Evolutionary conservation across 208 protist species (phyloP), one percentile per base, ranked within the genome.

Genomic region (Wallacemonas sp.): DNA sequence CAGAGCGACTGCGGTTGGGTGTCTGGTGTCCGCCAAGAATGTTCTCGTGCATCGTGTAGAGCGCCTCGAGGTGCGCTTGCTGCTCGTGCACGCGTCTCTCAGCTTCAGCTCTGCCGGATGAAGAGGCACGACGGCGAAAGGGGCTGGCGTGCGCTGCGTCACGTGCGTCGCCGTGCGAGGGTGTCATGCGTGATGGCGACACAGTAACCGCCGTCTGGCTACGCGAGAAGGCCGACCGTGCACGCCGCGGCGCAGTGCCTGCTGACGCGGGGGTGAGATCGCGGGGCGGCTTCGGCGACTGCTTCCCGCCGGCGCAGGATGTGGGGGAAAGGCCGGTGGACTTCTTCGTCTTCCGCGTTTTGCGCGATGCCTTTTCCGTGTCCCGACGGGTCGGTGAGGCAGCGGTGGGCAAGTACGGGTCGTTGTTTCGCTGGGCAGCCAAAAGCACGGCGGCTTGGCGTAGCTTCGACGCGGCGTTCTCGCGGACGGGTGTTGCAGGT

Each of bases 401-500:
- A n/a, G 8, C 38, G 37, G 32, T 19, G 29, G 55, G 50, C 12
- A 57, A 32, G 21, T 57, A 57, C 29, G 50, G 50, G 24, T 57
- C 50, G 30, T 17, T 8, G 30, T 57, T 57, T 6, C 32, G 9
- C 30, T 57, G 50, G 12, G 50, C 32, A 0, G 50, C 50, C 50
- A 27, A 32, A 8, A 39, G 50, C 30, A 46, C 55, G 22, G 60
- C 62, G 29, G 63, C 50, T 19, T 57, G 32, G 36, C 63, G 69
- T 55, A 69, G 63, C 39, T 30, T 41, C 6, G 61, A 63, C 13
- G 62, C 69, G 19, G 61, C 64, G 70, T 73, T 76, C 55, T 29
- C 67, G 62, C 75, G 75, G 0, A 65, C 61, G 41, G 68, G 50
- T 9, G 50, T 57, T 5, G n/a, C 27, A 9, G 4, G 27, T 6